Conservation (phyloP, 305 asterid genomes). For the Ilex paraguariensis region DNA sequence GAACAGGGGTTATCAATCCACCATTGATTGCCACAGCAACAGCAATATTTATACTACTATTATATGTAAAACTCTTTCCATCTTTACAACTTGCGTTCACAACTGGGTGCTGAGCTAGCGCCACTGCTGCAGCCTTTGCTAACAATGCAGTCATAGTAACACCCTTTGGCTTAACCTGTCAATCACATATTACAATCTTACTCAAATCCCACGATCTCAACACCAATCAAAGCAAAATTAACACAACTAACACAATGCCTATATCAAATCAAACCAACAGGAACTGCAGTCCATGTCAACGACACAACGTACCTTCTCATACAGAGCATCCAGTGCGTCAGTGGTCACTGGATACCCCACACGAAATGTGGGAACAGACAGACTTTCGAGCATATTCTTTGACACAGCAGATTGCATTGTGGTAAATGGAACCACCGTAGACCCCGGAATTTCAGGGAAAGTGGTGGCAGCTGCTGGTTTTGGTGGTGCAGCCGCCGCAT, state of each 20-base stretch:
- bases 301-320: constrained; percentile 51
- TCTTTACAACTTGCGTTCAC: constrained; percentile 90
- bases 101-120: constrained; percentile 90
- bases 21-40: constrained; percentile 93
- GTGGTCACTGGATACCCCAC: constrained; percentile 82
- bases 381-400: constrained; percentile 88
- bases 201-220: too few relatives aligned
- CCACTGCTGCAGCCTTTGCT: constrained; percentile 97
- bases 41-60: constrained; percentile 72
- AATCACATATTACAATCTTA: too few relatives aligned
- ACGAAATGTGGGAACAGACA: constrained; percentile 80
- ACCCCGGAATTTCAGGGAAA: constrained; percentile 64
- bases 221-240: too few relatives aligned
- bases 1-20: constrained; percentile 96
- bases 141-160: constrained; percentile 93
- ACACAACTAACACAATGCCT: too few relatives aligned
- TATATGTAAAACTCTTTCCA: constrained; percentile 87
- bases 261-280: too few relatives aligned
- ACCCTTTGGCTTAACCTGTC: constrained; percentile 69
- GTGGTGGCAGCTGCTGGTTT: constrained; percentile 19
- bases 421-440: constrained; percentile 72
- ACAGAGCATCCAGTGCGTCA: constrained; percentile 75
- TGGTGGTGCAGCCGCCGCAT: neutral
- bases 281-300: too few relatives aligned
- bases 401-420: constrained; percentile 91